Percentiles rank a stretch among this genome's conserved stretches.
Conservation (phyloP, 2,329 filamentous ascomycete species). For the Stromatinia cepivora region DNA sequence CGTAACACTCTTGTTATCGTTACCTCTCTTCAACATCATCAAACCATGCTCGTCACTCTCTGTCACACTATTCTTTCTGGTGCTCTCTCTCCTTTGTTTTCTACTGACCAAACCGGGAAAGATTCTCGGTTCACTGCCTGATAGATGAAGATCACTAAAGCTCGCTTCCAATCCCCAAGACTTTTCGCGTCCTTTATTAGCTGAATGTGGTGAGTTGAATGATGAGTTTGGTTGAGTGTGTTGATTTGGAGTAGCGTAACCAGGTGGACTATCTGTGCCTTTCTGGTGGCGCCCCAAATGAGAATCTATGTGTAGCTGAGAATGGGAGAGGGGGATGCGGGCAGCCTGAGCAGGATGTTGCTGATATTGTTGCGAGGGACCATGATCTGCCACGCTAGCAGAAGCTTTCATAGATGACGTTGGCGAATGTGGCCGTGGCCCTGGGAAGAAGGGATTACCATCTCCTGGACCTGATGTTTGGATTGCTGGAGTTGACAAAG, state of each 20-base stretch:
- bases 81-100: slow-evolving; percentile 36
- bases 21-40: slow-evolving; percentile 16
- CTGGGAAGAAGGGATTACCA: slow-evolving; percentile 34
- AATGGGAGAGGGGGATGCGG: slow-evolving; percentile 35
- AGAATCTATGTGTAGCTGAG: slow-evolving; percentile 34
- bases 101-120: slow-evolving; percentile 67
- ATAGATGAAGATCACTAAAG: slow-evolving; percentile 50
- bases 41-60: slow-evolving; percentile 33
- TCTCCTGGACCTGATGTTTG: slow-evolving; percentile 31
- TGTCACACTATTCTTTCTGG: slow-evolving; percentile 35
- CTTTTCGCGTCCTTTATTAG: slow-evolving; percentile 40
- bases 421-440: slow-evolving; percentile 38
- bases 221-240: slow-evolving; percentile 13
- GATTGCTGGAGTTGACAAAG: slow-evolving; percentile 27
- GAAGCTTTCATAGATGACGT: slow-evolving; percentile 40
- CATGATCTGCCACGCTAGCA: slow-evolving; percentile 22
- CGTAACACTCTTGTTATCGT: background rate
- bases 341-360: slow-evolving; percentile 41
- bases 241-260: slow-evolving; percentile 26
- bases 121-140: slow-evolving; percentile 64
- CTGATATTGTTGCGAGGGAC: slow-evolving; percentile 33
- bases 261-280: slow-evolving; percentile 25
- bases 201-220: slow-evolving; percentile 30
- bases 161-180: slow-evolving; percentile 43
- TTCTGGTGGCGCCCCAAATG: slow-evolving; percentile 18